Evolutionary conservation across 2,329 filamentous ascomycete species (phyloP), one percentile per base, ranked within the genome.

Genomic region (Fusarium austroafricanum): DNA sequence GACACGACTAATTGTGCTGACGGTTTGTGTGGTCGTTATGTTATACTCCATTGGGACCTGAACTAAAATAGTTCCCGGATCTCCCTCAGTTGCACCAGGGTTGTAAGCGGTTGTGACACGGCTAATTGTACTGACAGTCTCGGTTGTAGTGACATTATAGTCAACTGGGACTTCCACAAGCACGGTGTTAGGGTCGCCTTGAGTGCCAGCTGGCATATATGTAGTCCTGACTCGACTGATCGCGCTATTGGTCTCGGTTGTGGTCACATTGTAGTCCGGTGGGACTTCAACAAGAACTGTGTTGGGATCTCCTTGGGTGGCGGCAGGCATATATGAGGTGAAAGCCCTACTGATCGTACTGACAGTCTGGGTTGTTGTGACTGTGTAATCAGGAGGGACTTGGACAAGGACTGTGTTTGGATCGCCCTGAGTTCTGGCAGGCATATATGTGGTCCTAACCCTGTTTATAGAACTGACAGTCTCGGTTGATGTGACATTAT

Each of bases 151-250:
- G 2, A 60, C 40, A 4, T 28, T 61, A 4, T 61, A 42, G 8
- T 61, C 40, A 2, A 43, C 29, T 14, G 64, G 64, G 3, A 62
- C 35, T 7, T 67, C 46, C 4, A 67, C 11, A 2, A 50, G 17
- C 7, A 67, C 46, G 5, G 64, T 67, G 10, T 49, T 52, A 2
- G 64, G 56, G 10, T 67, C 64, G 3, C 62, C 64, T 10, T 45
- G 56, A 2, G 35, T 51, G 5, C 26, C 63, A 1, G 63, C 51
- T 3, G 62, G 46, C 15, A 37, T 40, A 40, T 64, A 67, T 0
- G 52, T 59, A 0, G 64, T 67, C 2, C 46, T 54, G 2, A 44
- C 31, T 2, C 46, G 17, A 3, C 14, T 63, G 8, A 65, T 64
- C 3, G 53, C 38, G 11, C 45, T 47, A 29, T 49, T 35, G 1